Percentiles rank a stretch among this genome's conserved stretches.
phyloP scores from a whole-genome alignment of 1,284 basidiomycete species.

The Irpex sp. region DNA sequence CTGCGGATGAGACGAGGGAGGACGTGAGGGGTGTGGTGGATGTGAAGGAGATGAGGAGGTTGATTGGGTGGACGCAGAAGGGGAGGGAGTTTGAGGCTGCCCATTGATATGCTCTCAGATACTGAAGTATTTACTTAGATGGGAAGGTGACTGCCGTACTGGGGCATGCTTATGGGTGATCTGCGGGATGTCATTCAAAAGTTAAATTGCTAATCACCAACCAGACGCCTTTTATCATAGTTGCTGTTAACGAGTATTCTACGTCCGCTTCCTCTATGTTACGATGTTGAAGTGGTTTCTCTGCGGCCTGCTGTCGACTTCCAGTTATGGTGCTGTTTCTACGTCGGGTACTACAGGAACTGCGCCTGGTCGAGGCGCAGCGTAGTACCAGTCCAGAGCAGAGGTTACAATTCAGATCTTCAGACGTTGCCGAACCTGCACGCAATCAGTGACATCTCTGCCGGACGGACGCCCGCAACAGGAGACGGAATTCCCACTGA shows the following conservation, averaged over 20 bases:
- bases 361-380: neutral
- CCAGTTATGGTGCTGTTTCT: too few species aligned
- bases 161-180: neutral
- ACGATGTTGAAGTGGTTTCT: too few species aligned
- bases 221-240: too few species aligned
- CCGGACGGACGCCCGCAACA: neutral
- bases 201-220: neutral
- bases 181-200: neutral
- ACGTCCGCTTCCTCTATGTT: too few species aligned
- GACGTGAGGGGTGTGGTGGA: constrained; percentile 70
- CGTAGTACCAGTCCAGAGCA: neutral
- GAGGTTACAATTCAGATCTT: neutral
- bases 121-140: too few species aligned
- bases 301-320: too few species aligned
- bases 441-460: neutral
- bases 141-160: too few species aligned
- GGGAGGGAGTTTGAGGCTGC: constrained; percentile 13
- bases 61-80: constrained; percentile 61
- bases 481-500: neutral
- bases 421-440: neutral
- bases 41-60: constrained; percentile 70
- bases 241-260: too few species aligned
- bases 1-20: constrained; percentile 32
- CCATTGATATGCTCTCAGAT: too few species aligned
- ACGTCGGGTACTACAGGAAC: neutral